Evolutionary conservation across 345 rosid species (phyloP), one percentile per base, ranked within the genome.

Genomic region (Balakata baccata): DNA sequence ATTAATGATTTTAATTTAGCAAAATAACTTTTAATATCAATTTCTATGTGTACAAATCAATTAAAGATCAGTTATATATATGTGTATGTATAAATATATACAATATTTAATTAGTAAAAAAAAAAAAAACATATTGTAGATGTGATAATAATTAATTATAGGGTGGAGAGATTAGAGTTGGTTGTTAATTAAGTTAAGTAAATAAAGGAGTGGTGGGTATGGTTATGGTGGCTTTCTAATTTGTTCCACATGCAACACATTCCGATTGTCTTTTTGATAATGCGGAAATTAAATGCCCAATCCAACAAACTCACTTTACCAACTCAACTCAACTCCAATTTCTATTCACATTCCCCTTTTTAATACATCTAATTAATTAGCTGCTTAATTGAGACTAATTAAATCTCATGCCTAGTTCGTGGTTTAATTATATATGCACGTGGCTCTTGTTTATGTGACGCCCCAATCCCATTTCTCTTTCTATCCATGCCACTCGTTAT

Each of bases 251-350:
- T n/a, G n/a, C n/a, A 49, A 39, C 61, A 78, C 79, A 78, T 70
- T 74, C 77, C 63, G 17, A 39, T 65, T 72, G 75, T 74, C 79
- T 2, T 64, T 57, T 49, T 53, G 17, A 67, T 75, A 75, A 61
- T 63, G 83, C 62, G 75, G 78, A 74, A 72, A n/a, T n/a, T n/a
- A n/a, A 71, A 71, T 41, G 72, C 47, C 68, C 37, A 39, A 45
- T 43, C 47, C 7, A 23, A 39, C 68, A 61, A 46, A 69, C 47
- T 57, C 58, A 68, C 82, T 75, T 81, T 79, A 79, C 86, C 85
- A 77, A 71, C 82, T 75, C 79, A 77, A 81, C 86, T 84, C 78
- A 71, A 46, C 67, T 60, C 22, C 11, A 25, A 39, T 49, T 60
- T 50, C 45, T 51, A 7, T 37, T 34, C 18, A 37, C 47, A 51